Conservation (phyloP, 2,329 filamentous ascomycete species). For the Sporothrix variecibatus region DNA sequence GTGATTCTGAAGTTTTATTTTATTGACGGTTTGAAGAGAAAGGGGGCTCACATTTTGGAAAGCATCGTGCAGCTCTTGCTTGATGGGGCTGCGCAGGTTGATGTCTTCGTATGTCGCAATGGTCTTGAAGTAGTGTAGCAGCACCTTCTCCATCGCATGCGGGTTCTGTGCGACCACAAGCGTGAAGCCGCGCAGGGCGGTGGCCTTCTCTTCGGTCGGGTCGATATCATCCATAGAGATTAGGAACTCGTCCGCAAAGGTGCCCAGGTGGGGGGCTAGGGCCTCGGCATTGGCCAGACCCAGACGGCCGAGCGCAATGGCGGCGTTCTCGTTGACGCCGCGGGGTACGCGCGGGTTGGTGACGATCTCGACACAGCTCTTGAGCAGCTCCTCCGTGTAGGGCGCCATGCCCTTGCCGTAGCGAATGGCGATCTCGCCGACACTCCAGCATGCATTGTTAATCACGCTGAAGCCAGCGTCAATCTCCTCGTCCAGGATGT, state of each 20-base stretch:
- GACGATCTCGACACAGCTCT: constrained; percentile 78
- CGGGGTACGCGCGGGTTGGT: constrained; percentile 81
- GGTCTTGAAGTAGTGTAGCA: constrained; percentile 78
- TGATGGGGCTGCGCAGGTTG: constrained; percentile 59
- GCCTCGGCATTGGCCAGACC: constrained; percentile 76
- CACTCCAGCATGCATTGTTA: constrained; percentile 98
- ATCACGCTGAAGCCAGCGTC: constrained; percentile 88
- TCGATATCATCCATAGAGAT: constrained; percentile 80
- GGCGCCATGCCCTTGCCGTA: constrained; percentile 73
- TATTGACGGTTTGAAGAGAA: background rate
- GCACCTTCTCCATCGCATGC: constrained; percentile 83
- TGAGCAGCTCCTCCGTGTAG: constrained; percentile 75
- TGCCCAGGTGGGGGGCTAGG: constrained; percentile 75
- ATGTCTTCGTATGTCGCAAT: constrained; percentile 78
- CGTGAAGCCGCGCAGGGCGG: constrained; percentile 88
- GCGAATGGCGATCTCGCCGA: constrained; percentile 86
- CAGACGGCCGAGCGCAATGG: constrained; percentile 85
- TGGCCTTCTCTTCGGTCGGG: constrained; percentile 90
- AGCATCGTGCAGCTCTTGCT: constrained; percentile 66
- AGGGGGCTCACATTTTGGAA: constrained; percentile 71
- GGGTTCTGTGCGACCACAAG: constrained; percentile 83
- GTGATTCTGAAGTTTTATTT: background rate
- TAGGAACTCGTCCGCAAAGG: constrained; percentile 81
- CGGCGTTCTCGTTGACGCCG: constrained; percentile 89
- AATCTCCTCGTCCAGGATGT: constrained; percentile 74